Conservation (phyloP, 257 asterid species). For the Solanum sejunctum region DNA sequence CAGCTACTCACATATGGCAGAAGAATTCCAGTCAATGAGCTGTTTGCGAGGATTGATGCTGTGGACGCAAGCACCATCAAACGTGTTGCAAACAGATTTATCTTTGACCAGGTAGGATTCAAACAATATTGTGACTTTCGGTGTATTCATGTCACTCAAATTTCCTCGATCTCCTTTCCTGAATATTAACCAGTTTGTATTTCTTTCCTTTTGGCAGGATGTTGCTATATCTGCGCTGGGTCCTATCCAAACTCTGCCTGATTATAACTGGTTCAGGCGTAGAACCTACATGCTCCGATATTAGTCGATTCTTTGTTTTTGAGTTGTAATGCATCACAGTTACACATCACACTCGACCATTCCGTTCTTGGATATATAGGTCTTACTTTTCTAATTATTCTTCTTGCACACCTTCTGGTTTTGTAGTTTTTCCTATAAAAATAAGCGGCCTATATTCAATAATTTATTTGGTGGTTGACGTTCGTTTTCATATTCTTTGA, state of each 20-base stretch:
- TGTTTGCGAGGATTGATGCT: slow-evolving; percentile 90
- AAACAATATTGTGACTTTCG: background rate
- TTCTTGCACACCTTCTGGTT: background rate
- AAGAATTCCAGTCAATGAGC: slow-evolving; percentile 83
- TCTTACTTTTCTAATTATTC: background rate
- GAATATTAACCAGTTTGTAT: background rate
- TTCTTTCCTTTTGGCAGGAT: slow-evolving; percentile 37
- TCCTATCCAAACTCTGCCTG: slow-evolving; percentile 77
- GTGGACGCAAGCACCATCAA: slow-evolving; percentile 74
- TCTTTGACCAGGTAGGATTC: slow-evolving; percentile 55
- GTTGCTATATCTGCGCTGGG: slow-evolving; percentile 74
- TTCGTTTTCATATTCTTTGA: background rate
- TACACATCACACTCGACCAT: background rate
- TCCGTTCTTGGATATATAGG: background rate
- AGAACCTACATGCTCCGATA: slow-evolving; percentile 98
- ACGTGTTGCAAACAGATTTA: slow-evolving; percentile 88
- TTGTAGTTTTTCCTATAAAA: background rate
- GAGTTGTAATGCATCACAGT: background rate
- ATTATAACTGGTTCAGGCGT: slow-evolving; percentile 99
- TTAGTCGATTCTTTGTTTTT: slow-evolving; percentile 24
- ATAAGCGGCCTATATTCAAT: background rate
- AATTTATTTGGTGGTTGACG: background rate
- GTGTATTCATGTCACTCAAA: background rate
- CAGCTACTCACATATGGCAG: slow-evolving; percentile 94
- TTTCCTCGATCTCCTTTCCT: background rate